Base-by-base conservation (phyloP, 176 grass and related monocot genomes). In the Bromus sterilis region DNA sequence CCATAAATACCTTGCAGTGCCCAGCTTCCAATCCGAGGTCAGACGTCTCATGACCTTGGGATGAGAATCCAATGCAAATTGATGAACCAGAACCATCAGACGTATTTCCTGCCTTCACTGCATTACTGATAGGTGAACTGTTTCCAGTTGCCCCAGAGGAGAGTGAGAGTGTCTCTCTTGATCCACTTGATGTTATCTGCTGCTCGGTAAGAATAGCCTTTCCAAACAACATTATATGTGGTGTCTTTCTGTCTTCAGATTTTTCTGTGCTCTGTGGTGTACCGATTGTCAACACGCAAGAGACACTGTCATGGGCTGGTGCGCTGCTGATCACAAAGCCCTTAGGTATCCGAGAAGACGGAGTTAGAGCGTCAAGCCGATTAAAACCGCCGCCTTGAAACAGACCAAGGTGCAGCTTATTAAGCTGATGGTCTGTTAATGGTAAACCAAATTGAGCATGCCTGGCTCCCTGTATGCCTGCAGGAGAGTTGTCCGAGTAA, bases 381-480 rank as follows among this genome's bases (percentile, higher is more conserved):
- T 91, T 83, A 82, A 87, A 89, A 76, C 89, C 25, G 10, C 79
- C 67, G 6, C 86, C 25, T 43, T 86, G 91, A 48, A 94, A 91
- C 71, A 94, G 83, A 91, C 86, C 76, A 0, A 87, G 73, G 57
- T 88, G 91, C 88, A 94, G 86, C 84, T 84, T 94, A 86, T 71
- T 86, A 86, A 94, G 86, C 83, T 88, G 89, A 60, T 87, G 80
- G 68, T 89, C 93, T 74, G 93, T 85, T 69, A 94, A 57, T 71
- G 93, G 68, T 85, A 87, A 61, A 93, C 93, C 93, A 84, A 95
- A 93, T 80, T 90, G 86, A 89, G 88, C 81, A 99, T 99, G 96
- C 96, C 96, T 99, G 96, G 93, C 96, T 99, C 91, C 96, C 96
- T 99, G 93, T 99, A 99, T 99, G 93, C 90, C 85, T 99, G 96